phyloP scores from a whole-genome alignment of 202 grass and related monocot species.

The Carex sylvatica region DNA sequence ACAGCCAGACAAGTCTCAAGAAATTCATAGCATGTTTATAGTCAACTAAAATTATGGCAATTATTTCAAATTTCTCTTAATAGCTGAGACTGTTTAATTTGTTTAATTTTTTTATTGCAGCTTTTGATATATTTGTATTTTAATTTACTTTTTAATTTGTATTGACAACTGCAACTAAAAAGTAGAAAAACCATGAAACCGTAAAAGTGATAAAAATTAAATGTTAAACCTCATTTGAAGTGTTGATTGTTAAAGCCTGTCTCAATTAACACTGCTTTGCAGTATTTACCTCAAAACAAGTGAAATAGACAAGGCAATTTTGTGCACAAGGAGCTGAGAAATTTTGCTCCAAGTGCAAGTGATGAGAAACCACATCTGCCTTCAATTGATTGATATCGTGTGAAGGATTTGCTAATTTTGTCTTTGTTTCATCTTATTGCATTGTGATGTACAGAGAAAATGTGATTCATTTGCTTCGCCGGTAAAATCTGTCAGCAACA shows the following conservation, averaged over 20 bases:
- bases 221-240: neutral
- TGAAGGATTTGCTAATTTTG: neutral
- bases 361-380: neutral
- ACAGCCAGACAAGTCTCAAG: neutral
- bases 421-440: conserved; percentile 14
- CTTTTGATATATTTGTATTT: neutral
- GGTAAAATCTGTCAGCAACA: conserved; percentile 72
- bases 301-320: neutral
- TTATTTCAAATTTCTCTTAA: neutral
- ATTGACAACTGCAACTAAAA: neutral
- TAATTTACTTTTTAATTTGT: neutral
- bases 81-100: neutral
- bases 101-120: neutral
- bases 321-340: neutral
- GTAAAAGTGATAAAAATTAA: neutral
- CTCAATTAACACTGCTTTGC: neutral
- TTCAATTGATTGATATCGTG: neutral
- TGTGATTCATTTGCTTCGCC: conserved; percentile 66
- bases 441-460: conserved; percentile 56
- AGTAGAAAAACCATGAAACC: neutral
- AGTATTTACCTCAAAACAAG: neutral
- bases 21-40: neutral
- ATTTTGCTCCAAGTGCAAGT: neutral
- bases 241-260: neutral
- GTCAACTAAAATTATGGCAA: conserved; percentile 9